phyloP scores from a whole-genome alignment of 2,329 filamentous ascomycete species.

The Sclerotinia glacialis region DNA sequence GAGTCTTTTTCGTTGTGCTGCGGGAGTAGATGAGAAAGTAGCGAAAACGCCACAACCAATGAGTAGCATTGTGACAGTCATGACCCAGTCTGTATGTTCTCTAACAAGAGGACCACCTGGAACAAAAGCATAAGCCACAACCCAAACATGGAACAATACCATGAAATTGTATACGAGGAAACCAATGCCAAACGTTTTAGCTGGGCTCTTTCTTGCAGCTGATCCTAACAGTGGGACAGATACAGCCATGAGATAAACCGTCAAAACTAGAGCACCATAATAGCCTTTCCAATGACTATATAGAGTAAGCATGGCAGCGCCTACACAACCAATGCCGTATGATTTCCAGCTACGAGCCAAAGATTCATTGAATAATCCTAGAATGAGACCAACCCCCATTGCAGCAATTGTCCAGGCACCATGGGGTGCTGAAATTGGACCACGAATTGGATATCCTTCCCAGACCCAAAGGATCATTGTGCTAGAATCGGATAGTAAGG shows the following conservation, averaged over 20 bases:
- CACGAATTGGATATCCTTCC: slow-evolving; percentile 90
- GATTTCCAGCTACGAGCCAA: slow-evolving; percentile 74
- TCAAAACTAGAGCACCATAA: slow-evolving; percentile 72
- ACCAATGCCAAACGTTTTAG: slow-evolving; percentile 78
- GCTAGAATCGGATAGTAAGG: slow-evolving; percentile 90
- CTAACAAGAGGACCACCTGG: slow-evolving; percentile 89
- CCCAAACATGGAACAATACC: slow-evolving; percentile 97
- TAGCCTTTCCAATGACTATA: slow-evolving; percentile 85
- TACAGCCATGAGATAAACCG: slow-evolving; percentile 79
- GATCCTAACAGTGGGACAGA: slow-evolving; percentile 72
- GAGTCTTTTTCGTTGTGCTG: slow-evolving; percentile 38
- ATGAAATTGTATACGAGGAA: slow-evolving; percentile 92
- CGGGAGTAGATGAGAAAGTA: slow-evolving; percentile 47
- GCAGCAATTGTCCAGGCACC: slow-evolving; percentile 80
- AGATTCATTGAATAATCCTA: slow-evolving; percentile 70
- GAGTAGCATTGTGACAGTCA: slow-evolving; percentile 78
- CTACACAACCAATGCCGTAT: slow-evolving; percentile 74
- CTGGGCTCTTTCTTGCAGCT: slow-evolving; percentile 74
- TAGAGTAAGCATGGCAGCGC: slow-evolving; percentile 73
- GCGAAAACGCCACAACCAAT: slow-evolving; percentile 85
- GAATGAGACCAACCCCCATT: slow-evolving; percentile 78
- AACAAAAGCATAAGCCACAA: slow-evolving; percentile 96
- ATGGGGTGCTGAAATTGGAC: slow-evolving; percentile 85
- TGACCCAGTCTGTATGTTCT: slow-evolving; percentile 94
- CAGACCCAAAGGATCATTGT: slow-evolving; percentile 99